Evolutionary conservation across 805 yeast species (phyloP), one percentile per base, ranked within the genome.

Genomic region (Sugiyamaella lignohabitans): DNA sequence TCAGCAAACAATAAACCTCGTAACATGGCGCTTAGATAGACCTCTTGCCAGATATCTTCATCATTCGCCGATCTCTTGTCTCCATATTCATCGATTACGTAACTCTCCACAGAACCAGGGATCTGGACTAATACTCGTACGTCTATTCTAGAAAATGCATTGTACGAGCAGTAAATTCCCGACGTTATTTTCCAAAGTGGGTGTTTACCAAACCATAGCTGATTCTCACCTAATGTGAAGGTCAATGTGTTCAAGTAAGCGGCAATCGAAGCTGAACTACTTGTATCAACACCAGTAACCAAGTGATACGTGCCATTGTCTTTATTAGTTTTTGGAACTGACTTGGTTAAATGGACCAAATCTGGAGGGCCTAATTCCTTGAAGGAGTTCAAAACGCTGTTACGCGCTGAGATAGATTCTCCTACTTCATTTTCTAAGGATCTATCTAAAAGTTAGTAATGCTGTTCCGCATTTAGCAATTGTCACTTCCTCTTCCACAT

Each of bases 1-100:
- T 87, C 95, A 43, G 85, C 87, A 53, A 78, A 86, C 47, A 87
- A 67, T 38, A 93, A 64, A 5, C 89, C 69, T 57, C 98, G 75
- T 20, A 87, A 79, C 52, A 88, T 74, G 1, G 88, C 82, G 59
- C 87, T 72, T 53, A 81, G 71, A 59, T 73, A 81, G 1, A 87
- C 76, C 52, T 70, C 74, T 19, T 50, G 55, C 74, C 74, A 69
- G 36, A 65, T 43, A 24, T 56, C 59, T 19, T 64, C 69, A n/a
- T 42, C 38, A 17, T 44, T 45, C 19, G 60, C 58, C 10, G 53
- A 54, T 22, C 60, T 61, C 68, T 78, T 55, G 55, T 66, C 67
- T 14, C 70, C 70, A 3, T 58, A 50, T 23, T 57, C 61, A 43
- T 65, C 65, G 10, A 70, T 58, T 4, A 62, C 56, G 47, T 62